Evolutionary conservation across 805 yeast species (phyloP).

Genomic region (Candida sonorensis): DNA sequence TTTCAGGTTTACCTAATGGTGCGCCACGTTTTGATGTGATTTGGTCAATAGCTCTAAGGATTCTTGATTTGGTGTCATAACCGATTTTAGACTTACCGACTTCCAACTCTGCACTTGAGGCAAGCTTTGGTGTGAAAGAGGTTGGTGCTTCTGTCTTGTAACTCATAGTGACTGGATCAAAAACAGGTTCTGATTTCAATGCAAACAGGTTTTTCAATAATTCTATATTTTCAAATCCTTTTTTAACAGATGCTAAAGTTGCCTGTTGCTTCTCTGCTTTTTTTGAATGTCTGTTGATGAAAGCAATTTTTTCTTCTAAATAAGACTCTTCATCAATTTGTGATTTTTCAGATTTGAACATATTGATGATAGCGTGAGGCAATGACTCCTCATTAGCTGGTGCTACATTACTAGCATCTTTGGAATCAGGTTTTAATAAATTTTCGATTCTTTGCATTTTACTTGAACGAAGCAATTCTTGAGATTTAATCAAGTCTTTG

Average conservation of each 20-base stretch:
- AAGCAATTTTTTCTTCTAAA: constrained; percentile 1
- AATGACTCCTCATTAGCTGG: too few relatives aligned
- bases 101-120: constrained; percentile 15
- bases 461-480: too few relatives aligned
- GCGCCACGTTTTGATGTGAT: constrained; percentile 18
- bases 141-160: not conserved
- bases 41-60: constrained; percentile 23
- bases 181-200: constrained; percentile 1
- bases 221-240: constrained; percentile 5
- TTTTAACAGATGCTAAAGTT: constrained; percentile 2
- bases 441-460: too few relatives aligned
- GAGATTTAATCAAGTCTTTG: too few relatives aligned
- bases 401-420: too few relatives aligned
- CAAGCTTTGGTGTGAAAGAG: constrained; percentile 4
- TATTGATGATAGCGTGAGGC: not conserved
- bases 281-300: not conserved
- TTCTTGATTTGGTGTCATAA: constrained; percentile 20
- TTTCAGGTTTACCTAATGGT: constrained; percentile 6
- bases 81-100: constrained; percentile 21
- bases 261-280: not conserved
- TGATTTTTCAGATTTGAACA: not conserved
- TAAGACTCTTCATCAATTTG: not conserved
- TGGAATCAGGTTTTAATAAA: too few relatives aligned
- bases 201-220: constrained; percentile 3
- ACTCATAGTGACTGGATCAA: constrained; percentile 1